Base-by-base conservation (phyloP, 148 eudicot genomes). In the Rhododendron ovatum region DNA sequence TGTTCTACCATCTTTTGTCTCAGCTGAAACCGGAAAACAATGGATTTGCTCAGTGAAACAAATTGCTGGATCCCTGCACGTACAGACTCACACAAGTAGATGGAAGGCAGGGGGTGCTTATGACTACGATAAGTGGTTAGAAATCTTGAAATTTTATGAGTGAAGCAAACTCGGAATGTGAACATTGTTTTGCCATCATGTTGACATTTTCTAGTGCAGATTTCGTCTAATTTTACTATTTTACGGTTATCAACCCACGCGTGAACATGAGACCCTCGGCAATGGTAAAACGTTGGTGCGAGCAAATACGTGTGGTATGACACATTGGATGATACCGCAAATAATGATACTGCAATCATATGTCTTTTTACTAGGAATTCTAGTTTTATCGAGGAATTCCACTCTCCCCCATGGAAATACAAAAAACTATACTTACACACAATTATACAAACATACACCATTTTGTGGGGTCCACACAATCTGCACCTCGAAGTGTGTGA, bases 101-200 rank as follows among this genome's bases (percentile, higher is more conserved):
- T 1, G 11, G 75, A 69, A 12, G 75, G 18, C 75, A 71, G 17
- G 76, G 39, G 17, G 7, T 71, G 35, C 76, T n/a, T n/a, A 65
- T 71, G 39, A 30, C 1, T 7, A 47, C 0, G 11, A 47, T 71
- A 30, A 71, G 22, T 30, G 1, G 39, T 30, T 50, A 13, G 39
- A 71, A 71, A 30, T 71, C 39, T 71, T 71, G 76, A 41, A 33
- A 71, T 14, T 71, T 71, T 71, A 28, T 71, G 39, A 4, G 37
- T 14, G 76, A 71, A 71, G 76, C 76, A 30, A 71, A 30, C 33
- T 13, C 0, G 76, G 76, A 30, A 71, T 71, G 76, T 30, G 76
- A 71, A 71, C 76, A 71, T 71, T 71, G 39, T 71, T 71, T 30
- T 71, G 76, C 76, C 76, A 71, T 71, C 20, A 28, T 71, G 76